Conservation (phyloP, 2,329 filamentous ascomycete species). For the Stagonosporopsis tanaceti region DNA sequence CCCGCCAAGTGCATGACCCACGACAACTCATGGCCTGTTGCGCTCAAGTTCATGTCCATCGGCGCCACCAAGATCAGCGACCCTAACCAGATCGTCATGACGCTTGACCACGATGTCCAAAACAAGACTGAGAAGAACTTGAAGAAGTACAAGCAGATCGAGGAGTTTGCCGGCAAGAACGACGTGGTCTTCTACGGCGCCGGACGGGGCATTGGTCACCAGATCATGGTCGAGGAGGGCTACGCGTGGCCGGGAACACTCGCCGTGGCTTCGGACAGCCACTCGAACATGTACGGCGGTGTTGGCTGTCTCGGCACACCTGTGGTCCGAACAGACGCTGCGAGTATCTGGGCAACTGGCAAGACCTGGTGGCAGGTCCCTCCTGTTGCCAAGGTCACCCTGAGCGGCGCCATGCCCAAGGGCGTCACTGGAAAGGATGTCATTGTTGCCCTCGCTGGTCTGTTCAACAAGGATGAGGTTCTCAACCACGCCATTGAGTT, state of each 20-base stretch:
- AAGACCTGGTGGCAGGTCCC: conserved; percentile 90
- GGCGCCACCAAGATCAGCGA: conserved; percentile 78
- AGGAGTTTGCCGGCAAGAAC: conserved; percentile 81
- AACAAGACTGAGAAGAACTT: conserved; percentile 81
- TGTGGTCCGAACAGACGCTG: conserved; percentile 87
- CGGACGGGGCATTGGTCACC: conserved; percentile 85
- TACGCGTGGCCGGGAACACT: conserved; percentile 87
- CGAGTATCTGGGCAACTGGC: conserved; percentile 83
- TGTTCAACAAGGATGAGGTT: conserved; percentile 88
- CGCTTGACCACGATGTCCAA: conserved; percentile 88
- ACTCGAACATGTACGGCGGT: conserved; percentile 85
- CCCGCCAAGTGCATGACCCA: conserved; percentile 85
- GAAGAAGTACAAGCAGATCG: conserved; percentile 82
- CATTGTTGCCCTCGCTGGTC: conserved; percentile 84
- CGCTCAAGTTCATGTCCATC: conserved; percentile 82
- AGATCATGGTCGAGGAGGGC: conserved; percentile 88
- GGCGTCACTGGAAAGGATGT: conserved; percentile 95
- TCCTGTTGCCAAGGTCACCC: conserved; percentile 79
- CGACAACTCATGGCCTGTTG: conserved; percentile 81
- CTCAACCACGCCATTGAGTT: conserved; percentile 94
- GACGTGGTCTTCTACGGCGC: conserved; percentile 80
- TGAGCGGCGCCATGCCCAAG: conserved; percentile 76
- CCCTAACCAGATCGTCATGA: conserved; percentile 78
- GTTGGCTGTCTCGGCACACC: conserved; percentile 79
- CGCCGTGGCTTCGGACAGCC: conserved; percentile 78